Conservation (phyloP, 2,329 filamentous ascomycete genomes). For the Aspergillus japonicus region DNA sequence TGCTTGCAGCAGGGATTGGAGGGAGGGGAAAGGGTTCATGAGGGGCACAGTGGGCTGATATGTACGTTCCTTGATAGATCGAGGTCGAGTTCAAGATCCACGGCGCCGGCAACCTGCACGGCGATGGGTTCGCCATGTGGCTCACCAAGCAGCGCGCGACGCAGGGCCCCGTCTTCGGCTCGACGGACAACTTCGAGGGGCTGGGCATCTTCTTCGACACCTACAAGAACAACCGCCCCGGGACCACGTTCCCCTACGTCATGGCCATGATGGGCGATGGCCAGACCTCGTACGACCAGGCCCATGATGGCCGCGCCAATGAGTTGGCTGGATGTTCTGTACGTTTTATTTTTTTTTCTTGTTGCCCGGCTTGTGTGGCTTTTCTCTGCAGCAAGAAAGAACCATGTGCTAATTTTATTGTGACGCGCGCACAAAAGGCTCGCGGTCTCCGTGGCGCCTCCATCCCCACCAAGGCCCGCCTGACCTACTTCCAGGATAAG, state of each 20-base stretch:
- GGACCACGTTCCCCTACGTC: constrained; percentile 92
- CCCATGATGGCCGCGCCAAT: constrained; percentile 87
- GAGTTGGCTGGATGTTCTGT: constrained; percentile 92
- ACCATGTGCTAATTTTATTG: too few species aligned
- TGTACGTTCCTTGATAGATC: constrained; percentile 53
- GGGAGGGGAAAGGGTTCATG: neutral
- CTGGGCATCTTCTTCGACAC: constrained; percentile 96
- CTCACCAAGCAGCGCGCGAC: constrained; percentile 87
- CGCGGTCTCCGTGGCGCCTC: constrained; percentile 79
- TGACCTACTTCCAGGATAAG: constrained; percentile 98
- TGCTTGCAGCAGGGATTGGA: neutral
- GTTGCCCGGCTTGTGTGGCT: too few species aligned
- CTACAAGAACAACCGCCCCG: constrained; percentile 98
- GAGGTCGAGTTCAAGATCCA: constrained; percentile 94
- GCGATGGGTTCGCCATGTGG: constrained; percentile 98
- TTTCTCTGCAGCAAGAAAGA: too few species aligned
- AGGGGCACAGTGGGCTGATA: neutral
- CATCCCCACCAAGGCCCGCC: constrained; percentile 76
- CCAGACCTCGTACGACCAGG: constrained; percentile 83
- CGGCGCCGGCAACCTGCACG: constrained; percentile 84
- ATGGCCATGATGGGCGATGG: constrained; percentile 99
- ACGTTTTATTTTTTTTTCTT: constrained; percentile 27
- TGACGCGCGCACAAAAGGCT: constrained; percentile 45
- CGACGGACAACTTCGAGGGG: constrained; percentile 84
- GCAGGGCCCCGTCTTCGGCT: constrained; percentile 82